phyloP scores from a whole-genome alignment of 176 grass and related monocot species.

The Oryza meridionalis region DNA sequence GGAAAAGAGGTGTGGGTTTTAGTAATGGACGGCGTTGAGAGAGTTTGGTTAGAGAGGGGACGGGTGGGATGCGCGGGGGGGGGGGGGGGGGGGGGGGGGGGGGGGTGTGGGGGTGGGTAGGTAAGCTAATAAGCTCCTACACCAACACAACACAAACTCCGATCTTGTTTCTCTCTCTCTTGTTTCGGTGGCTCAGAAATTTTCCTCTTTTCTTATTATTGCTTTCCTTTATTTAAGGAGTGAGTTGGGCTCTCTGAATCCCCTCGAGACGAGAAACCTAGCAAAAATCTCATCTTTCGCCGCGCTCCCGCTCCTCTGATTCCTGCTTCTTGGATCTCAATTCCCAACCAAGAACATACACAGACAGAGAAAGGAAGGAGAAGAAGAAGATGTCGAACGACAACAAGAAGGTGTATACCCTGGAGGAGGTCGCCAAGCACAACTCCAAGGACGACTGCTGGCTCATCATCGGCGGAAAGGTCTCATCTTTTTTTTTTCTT shows the following conservation, averaged over 20 bases:
- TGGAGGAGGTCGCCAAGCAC: constrained; percentile 77
- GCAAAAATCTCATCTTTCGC: background rate
- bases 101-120: too few species aligned
- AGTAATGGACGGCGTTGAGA: too few species aligned
- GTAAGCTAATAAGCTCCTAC: too few species aligned
- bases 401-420: constrained; percentile 47
- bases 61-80: background rate
- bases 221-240: background rate
- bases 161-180: too few species aligned
- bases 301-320: background rate
- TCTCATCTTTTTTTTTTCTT: background rate
- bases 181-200: background rate
- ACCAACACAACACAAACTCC: too few species aligned
- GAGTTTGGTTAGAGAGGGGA: background rate
- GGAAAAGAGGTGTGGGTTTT: background rate
- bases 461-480: constrained; percentile 83
- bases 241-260: background rate
- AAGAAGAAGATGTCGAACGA: constrained; percentile 46
- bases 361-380: background rate
- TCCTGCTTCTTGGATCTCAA: background rate
- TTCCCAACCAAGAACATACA: background rate
- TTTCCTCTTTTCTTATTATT: background rate
- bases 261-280: background rate
- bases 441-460: constrained; percentile 78
- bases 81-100: too few species aligned